phyloP scores from a whole-genome alignment of 345 rosid genomes.

The Sapria himalayana region DNA sequence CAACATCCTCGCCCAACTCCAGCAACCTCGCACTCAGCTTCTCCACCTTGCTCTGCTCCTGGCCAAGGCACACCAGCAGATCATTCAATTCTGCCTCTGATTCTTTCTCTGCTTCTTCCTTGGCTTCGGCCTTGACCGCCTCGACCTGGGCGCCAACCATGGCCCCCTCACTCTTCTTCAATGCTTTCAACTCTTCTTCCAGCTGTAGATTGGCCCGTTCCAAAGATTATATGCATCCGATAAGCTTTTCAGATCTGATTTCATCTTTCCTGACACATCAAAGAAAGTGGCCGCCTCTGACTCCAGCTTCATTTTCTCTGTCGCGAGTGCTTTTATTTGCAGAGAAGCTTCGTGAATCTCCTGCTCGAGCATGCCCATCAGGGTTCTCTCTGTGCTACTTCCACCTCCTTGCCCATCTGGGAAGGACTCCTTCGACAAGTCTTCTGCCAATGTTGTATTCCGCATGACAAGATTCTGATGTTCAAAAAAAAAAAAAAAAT shows the following conservation, averaged over 20 bases:
- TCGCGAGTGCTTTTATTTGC: constrained; percentile 44
- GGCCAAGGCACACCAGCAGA: constrained; percentile 90
- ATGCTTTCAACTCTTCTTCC: constrained; percentile 51
- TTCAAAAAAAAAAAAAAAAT: no score
- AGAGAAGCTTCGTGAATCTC: constrained; percentile 73
- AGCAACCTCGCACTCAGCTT: constrained; percentile 43
- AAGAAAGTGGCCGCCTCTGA: constrained; percentile 45
- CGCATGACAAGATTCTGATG: constrained; percentile 77
- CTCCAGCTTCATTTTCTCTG: constrained; percentile 51
- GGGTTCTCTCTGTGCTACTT: constrained; percentile 44
- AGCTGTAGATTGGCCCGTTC: constrained; percentile 66
- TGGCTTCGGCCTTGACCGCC: constrained; percentile 54
- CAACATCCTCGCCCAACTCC: constrained; percentile 84
- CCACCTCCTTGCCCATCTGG: constrained; percentile 27
- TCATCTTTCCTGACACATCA: constrained; percentile 53
- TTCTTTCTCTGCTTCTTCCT: constrained; percentile 92
- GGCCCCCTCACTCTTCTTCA: constrained; percentile 42
- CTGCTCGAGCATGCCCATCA: constrained; percentile 44
- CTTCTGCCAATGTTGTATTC: constrained; percentile 75
- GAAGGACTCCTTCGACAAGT: constrained; percentile 42
- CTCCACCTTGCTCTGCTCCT: constrained; percentile 93
- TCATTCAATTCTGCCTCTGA: constrained; percentile 85
- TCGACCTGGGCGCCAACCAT: constrained; percentile 27
- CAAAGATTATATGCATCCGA: constrained; percentile 81
- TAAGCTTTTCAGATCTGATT: constrained; percentile 64